A percentile compares a stretch with the other conserved stretches of the same genome.
phyloP scores from a whole-genome alignment of 1,284 basidiomycete genomes.

The Malassezia obtusa region DNA sequence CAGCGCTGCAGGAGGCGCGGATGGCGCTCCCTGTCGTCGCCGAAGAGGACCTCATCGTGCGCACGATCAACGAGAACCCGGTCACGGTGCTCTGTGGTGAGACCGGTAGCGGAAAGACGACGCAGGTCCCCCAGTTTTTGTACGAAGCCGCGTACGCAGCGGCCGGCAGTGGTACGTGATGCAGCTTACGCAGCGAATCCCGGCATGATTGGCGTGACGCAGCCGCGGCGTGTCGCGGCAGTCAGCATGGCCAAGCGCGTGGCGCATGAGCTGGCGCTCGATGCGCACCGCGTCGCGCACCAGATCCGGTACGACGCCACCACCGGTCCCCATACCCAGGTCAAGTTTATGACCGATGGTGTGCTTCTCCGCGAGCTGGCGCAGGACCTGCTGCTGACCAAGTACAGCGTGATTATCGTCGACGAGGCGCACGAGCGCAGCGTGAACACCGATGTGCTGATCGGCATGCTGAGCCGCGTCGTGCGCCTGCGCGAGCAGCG shows the following conservation, averaged over 20 bases:
- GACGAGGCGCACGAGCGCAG: conserved; percentile 98
- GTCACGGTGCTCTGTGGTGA: conserved; percentile 67
- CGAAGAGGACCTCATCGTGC: conserved; percentile 90
- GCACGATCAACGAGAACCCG: conserved; percentile 74
- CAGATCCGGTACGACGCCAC: conserved; percentile 96
- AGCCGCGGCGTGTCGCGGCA: conserved; percentile 92
- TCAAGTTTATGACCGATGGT: conserved; percentile 99
- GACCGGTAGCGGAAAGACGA: conserved; percentile 97
- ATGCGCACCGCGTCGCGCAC: conserved; percentile 74
- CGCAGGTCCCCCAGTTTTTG: conserved; percentile 86
- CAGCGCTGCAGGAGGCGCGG: conserved; percentile 51
- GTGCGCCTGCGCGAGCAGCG: conserved; percentile 62
- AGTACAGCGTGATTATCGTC: conserved; percentile 78
- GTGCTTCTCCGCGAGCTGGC: conserved; percentile 86
- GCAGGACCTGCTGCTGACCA: conserved; percentile 74
- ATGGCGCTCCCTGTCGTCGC: conserved; percentile 77
- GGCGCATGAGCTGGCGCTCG: conserved; percentile 71
- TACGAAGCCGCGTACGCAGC: conserved; percentile 92
- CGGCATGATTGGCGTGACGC: conserved; percentile 95
- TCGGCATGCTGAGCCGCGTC: conserved; percentile 87
- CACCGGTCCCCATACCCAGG: conserved; percentile 72
- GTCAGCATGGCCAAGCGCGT: conserved; percentile 91
- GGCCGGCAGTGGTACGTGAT: conserved; percentile 59
- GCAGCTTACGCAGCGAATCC: conserved; percentile 63
- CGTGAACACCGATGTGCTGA: conserved; percentile 94